phyloP scores from a whole-genome alignment of 441 rosid genomes.

The Erodium moschatum region DNA sequence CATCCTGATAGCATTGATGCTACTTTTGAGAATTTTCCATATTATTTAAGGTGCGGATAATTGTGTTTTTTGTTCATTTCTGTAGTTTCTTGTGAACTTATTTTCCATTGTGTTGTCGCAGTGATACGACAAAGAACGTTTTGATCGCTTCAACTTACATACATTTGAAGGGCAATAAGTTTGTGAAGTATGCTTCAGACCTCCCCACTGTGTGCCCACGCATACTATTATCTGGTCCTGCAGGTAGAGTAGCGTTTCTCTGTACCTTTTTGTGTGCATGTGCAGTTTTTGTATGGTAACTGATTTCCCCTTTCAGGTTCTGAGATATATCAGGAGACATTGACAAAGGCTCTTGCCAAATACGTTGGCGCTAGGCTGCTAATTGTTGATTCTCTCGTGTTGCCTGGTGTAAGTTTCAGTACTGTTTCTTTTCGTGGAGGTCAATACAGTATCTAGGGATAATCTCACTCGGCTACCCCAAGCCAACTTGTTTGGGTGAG shows the following conservation, averaged over 20 bases:
- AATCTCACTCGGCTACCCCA: too few relatives aligned
- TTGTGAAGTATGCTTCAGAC: conserved; percentile 61
- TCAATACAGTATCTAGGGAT: neutral
- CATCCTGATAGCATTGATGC: too few relatives aligned
- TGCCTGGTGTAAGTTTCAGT: conserved; percentile 79
- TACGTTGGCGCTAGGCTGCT: conserved; percentile 71
- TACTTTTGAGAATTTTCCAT: too few relatives aligned
- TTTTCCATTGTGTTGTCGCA: conserved; percentile 31
- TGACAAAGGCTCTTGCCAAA: conserved; percentile 86
- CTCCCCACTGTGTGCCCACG: conserved; percentile 80
- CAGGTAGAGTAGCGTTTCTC: conserved; percentile 41
- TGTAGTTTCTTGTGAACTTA: neutral
- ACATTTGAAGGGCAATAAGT: conserved; percentile 72
- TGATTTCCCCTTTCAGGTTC: conserved; percentile 47
- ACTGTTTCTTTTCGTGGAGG: conserved; percentile 1
- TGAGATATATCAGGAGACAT: conserved; percentile 93
- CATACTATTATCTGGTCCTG: conserved; percentile 85
- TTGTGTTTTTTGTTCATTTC: neutral
- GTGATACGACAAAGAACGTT: conserved; percentile 83
- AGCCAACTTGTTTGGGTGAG: too few relatives aligned
- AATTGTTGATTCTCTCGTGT: conserved; percentile 68
- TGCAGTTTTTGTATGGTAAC: conserved; percentile 7
- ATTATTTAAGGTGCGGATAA: too few relatives aligned
- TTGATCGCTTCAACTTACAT: conserved; percentile 65
- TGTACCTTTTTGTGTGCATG: neutral